A percentile compares a stretch with the other conserved stretches of the same genome.
phyloP scores from a whole-genome alignment of 805 yeast genomes.

The Pichia manshurica region DNA sequence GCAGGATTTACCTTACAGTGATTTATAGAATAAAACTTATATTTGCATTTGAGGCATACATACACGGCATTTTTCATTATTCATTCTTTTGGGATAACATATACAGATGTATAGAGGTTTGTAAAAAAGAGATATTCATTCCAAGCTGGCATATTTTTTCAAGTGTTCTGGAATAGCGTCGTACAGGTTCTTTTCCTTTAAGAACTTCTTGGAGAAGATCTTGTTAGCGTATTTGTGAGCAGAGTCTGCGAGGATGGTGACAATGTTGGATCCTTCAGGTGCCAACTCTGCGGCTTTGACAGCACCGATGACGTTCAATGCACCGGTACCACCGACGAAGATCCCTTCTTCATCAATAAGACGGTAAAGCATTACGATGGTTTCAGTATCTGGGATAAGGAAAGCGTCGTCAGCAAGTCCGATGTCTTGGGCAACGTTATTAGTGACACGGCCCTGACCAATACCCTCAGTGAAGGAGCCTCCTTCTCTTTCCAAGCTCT shows the following conservation, averaged over 20 bases:
- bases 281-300: conserved; percentile 63
- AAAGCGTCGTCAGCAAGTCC: conserved; percentile 75
- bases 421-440: conserved; percentile 68
- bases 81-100: background rate
- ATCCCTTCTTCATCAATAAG: conserved; percentile 86
- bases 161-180: conserved; percentile 64
- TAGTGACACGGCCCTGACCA: conserved; percentile 92
- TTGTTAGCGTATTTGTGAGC: conserved; percentile 86
- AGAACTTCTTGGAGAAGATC: conserved; percentile 73
- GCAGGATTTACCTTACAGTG: conserved; percentile 68
- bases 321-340: conserved; percentile 86
- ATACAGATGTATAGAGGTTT: background rate
- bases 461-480: conserved; percentile 92
- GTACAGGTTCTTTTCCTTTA: conserved; percentile 60
- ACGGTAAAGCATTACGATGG: conserved; percentile 79
- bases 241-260: conserved; percentile 83
- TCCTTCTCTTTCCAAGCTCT: conserved; percentile 65
- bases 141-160: conserved; percentile 57
- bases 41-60: background rate
- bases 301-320: conserved; percentile 88
- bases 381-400: conserved; percentile 68
- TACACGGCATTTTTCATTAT: too few relatives aligned
- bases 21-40: background rate
- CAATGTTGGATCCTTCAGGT: conserved; percentile 78
- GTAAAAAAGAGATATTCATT: conserved; percentile 15